Evolutionary conservation across 495 filamentous ascomycete genomes (phyloP).

Genomic region (Tuber magnatum): DNA sequence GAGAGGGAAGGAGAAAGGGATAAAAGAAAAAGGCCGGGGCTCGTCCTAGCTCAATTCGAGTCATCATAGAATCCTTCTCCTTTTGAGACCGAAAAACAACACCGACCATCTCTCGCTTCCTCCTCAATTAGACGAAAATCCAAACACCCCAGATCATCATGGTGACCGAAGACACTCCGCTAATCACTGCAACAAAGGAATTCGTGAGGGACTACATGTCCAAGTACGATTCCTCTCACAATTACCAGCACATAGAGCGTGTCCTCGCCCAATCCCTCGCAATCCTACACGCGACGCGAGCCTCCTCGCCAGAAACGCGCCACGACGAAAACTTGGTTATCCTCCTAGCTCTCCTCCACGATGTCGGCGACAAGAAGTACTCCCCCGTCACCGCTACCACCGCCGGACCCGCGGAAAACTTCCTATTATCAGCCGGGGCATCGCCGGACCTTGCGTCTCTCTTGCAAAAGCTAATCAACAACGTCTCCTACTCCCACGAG

Average conservation of each 20-base stretch:
- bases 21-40: not conserved
- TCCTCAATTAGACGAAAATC: not conserved
- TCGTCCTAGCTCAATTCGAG: not conserved
- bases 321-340: constrained; percentile 55
- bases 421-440: constrained; percentile 55
- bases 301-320: constrained; percentile 18
- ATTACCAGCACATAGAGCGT: constrained; percentile 73
- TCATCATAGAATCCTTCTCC: not conserved
- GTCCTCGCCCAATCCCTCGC: constrained; percentile 65
- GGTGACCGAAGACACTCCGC: not conserved
- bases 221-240: constrained; percentile 75
- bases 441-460: constrained; percentile 50
- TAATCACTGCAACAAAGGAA: constrained; percentile 21
- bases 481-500: constrained; percentile 75
- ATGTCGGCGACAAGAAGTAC: constrained; percentile 85
- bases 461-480: constrained; percentile 61
- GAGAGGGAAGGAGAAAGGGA: no score
- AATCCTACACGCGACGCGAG: constrained; percentile 45
- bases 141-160: not conserved
- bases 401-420: constrained; percentile 44
- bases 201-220: constrained; percentile 57
- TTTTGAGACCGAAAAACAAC: not conserved
- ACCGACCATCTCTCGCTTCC: not conserved
- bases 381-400: constrained; percentile 28
- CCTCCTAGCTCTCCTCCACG: constrained; percentile 73